Evolutionary conservation across 306 rosid species (phyloP), one percentile per base, ranked within the genome.

Genomic region (Vigna angularis): DNA sequence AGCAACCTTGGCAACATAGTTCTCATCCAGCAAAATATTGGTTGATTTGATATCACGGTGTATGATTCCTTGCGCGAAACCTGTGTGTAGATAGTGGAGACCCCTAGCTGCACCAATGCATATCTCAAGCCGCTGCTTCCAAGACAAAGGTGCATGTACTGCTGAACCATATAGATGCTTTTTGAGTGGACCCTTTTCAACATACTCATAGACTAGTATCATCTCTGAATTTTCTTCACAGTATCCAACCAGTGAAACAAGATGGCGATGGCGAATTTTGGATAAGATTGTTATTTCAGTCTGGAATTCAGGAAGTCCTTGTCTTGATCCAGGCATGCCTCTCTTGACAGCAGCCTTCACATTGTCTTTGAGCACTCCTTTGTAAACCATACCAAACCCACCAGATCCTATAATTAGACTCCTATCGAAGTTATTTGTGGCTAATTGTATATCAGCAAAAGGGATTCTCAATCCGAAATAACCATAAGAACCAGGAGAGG

Each of bases 21-120:
- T 90, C 30, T 91, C 92, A 59, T 91, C 94, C 61, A 93, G 89
- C 79, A 93, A 82, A 38, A 93, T 93, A 64, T 93, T 93, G 65
- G 98, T 93, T 2, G 98, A 91, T 71, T 93, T 93, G 61, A 93
- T 91, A 86, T 93, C 98, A 0, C 98, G 96, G 81, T 93, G 98
- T 83, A 93, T 93, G 86, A 93, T 90, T 65, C 98, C 98, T 52
- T 82, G 96, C 16, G 93, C 82, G 15, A 88, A 93, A 63, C 97
- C 98, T 3, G 98, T 93, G 84, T 93, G 98, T 32, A 93, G 97
- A 79, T 93, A 93, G 84, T 91, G 98, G 65, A 93, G 91, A 72
- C 98, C 97, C 79, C 97, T 81, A 44, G 98, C 98, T 38, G 98
- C 87, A 18, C 93, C 96, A 20, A 93, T 91, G 90, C 98, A 93